phyloP scores from a whole-genome alignment of 2,329 filamentous ascomycete genomes.

The Botrytis fabae region DNA sequence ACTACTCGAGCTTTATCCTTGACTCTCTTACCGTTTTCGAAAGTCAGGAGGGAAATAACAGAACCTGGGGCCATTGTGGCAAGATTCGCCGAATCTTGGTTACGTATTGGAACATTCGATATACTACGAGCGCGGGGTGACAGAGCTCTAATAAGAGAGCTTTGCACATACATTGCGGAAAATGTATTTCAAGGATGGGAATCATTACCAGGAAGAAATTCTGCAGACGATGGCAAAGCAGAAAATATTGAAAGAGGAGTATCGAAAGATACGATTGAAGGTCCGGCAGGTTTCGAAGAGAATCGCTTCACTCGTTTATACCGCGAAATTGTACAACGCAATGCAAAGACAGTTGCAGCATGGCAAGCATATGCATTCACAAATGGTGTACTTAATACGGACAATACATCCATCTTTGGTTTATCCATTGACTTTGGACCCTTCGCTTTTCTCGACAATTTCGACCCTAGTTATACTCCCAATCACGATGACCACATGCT shows the following conservation, averaged over 20 bases:
- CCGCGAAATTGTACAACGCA: slow-evolving; percentile 80
- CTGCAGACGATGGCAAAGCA: slow-evolving; percentile 52
- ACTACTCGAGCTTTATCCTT: slow-evolving; percentile 84
- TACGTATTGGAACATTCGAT: slow-evolving; percentile 94
- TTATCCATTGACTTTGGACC: slow-evolving; percentile 93
- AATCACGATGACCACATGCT: slow-evolving; percentile 92
- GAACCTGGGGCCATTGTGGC: slow-evolving; percentile 93
- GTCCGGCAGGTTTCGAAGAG: slow-evolving; percentile 66
- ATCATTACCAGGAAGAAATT: slow-evolving; percentile 63
- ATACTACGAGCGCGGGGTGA: slow-evolving; percentile 83
- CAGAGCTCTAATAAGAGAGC: slow-evolving; percentile 66
- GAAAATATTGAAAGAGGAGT: slow-evolving; percentile 50
- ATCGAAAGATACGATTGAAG: slow-evolving; percentile 61
- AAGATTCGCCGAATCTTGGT: slow-evolving; percentile 87
- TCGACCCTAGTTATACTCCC: slow-evolving; percentile 90
- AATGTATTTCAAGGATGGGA: slow-evolving; percentile 89
- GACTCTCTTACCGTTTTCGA: slow-evolving; percentile 70
- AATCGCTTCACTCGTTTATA: slow-evolving; percentile 89
- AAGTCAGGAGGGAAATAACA: slow-evolving; percentile 73
- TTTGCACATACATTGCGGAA: slow-evolving; percentile 83
- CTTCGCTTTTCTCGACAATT: slow-evolving; percentile 97
- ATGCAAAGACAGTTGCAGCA: slow-evolving; percentile 82
- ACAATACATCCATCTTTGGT: slow-evolving; percentile 91
- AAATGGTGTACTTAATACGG: slow-evolving; percentile 96
- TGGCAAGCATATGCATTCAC: slow-evolving; percentile 99